Percentiles rank a stretch among this genome's conserved stretches.
Conservation (phyloP, 345 rosid genomes). For the Brassica nigra region DNA sequence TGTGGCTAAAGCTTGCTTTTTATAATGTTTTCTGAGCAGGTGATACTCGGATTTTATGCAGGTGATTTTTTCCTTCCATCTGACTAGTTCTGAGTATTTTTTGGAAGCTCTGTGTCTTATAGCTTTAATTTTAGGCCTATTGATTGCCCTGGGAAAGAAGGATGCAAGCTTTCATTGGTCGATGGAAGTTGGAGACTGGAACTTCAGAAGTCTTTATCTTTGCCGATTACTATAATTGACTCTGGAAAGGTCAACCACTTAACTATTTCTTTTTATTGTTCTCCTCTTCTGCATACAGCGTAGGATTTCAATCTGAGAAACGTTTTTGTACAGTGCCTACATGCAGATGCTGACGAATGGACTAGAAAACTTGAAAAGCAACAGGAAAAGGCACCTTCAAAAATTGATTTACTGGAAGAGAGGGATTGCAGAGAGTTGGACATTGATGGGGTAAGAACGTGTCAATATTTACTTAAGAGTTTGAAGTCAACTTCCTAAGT, state of each 20-base stretch:
- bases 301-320: neutral
- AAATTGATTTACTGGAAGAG: slow-evolving; percentile 58
- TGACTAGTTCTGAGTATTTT: neutral
- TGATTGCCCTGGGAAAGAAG: slow-evolving; percentile 41
- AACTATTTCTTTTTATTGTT: neutral
- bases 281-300: slow-evolving; percentile 2
- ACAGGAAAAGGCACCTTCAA: slow-evolving; percentile 52
- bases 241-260: slow-evolving; percentile 55
- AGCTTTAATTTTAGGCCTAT: slow-evolving; percentile 53
- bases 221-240: slow-evolving; percentile 63
- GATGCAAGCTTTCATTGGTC: slow-evolving; percentile 44
- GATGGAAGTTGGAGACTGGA: slow-evolving; percentile 46
- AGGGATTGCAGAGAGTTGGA: slow-evolving; percentile 53
- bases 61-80: slow-evolving; percentile 41
- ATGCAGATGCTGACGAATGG: slow-evolving; percentile 52
- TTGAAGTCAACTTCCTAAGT: neutral
- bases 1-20: neutral
- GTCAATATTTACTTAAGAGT: neutral
- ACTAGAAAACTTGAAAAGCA: slow-evolving; percentile 48
- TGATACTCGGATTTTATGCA: slow-evolving; percentile 74
- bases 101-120: slow-evolving; percentile 11
- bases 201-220: slow-evolving; percentile 47
- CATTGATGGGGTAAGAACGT: slow-evolving; percentile 56
- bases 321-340: slow-evolving; percentile 46
- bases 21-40: slow-evolving; percentile 43